Percentiles rank a stretch among this genome's conserved stretches.
phyloP scores from a whole-genome alignment of 2,329 filamentous ascomycete species.

The Aspergillus terreus region DNA sequence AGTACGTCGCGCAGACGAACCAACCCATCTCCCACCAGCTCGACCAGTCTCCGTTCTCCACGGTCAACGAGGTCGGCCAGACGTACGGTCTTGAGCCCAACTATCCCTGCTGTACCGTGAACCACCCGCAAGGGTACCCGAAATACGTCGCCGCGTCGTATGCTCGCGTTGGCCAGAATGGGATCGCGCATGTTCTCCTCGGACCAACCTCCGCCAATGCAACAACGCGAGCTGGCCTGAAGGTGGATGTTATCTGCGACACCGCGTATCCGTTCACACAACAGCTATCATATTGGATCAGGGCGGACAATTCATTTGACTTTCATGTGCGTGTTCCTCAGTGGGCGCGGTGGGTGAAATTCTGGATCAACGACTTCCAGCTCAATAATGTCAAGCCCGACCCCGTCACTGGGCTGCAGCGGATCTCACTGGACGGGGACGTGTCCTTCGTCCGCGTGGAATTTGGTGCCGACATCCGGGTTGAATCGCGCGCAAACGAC shows the following conservation, averaged over 20 bases:
- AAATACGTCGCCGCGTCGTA: conserved; percentile 53
- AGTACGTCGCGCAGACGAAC: conserved; percentile 54
- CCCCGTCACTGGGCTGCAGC: conserved; percentile 12
- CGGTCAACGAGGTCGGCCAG: conserved; percentile 43
- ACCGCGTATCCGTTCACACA: conserved; percentile 51
- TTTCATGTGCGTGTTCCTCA: conserved; percentile 46
- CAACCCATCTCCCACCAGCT: conserved; percentile 49
- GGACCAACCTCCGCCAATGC: conserved; percentile 44
- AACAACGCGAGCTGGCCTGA: conserved; percentile 10
- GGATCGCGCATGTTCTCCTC: conserved; percentile 51
- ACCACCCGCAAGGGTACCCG: conserved; percentile 55
- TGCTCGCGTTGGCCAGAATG: conserved; percentile 40
- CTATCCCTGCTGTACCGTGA: conserved; percentile 56
- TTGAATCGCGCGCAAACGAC: conserved; percentile 38
- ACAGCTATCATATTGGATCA: conserved; percentile 39
- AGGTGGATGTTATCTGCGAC: conserved; percentile 43
- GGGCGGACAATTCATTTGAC: conserved; percentile 33
- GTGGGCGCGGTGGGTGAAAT: conserved; percentile 35
- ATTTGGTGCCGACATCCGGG: conserved; percentile 16
- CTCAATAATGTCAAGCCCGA: neutral
- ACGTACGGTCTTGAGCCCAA: conserved; percentile 53
- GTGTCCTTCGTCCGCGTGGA: conserved; percentile 20
- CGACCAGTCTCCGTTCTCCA: conserved; percentile 45
- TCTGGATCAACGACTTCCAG: neutral
- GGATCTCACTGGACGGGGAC: conserved; percentile 16